Evolutionary conservation across 345 rosid genomes (phyloP).

Genomic region (Gossypium raimondii): DNA sequence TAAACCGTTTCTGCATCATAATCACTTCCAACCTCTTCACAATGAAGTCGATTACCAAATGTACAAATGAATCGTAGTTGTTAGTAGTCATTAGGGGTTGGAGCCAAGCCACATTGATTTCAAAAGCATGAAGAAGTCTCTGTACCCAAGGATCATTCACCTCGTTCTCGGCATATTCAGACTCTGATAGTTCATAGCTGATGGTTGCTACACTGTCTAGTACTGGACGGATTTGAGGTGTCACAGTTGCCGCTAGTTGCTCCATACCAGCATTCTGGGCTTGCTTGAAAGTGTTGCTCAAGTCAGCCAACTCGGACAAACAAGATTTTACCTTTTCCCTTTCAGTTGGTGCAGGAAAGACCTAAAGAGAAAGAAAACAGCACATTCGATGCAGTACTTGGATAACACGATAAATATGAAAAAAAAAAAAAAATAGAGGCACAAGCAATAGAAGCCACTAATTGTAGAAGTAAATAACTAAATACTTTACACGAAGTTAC

Average conservation of each 20-base stretch:
- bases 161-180: constrained; percentile 93
- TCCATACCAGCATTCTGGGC: constrained; percentile 75
- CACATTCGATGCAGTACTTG: constrained; percentile 9
- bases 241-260: constrained; percentile 70
- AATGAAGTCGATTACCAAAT: constrained; percentile 76
- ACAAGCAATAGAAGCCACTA: neutral
- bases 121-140: constrained; percentile 87
- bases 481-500: no score
- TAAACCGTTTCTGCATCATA: constrained; percentile 98
- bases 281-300: constrained; percentile 82
- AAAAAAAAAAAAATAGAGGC: neutral
- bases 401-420: neutral
- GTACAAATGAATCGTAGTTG: constrained; percentile 86
- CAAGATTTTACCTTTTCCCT: constrained; percentile 95
- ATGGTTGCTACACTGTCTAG: constrained; percentile 80
- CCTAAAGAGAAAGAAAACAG: constrained; percentile 40
- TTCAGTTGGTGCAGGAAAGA: constrained; percentile 81
- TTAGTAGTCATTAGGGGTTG: constrained; percentile 84
- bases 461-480: neutral
- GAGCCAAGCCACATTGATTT: constrained; percentile 85
- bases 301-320: constrained; percentile 79
- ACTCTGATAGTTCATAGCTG: constrained; percentile 89
- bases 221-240: constrained; percentile 86
- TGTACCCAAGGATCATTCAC: constrained; percentile 99
- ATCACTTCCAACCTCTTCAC: constrained; percentile 96